Evolutionary conservation across 176 grass and related monocot species (phyloP), one percentile per base, ranked within the genome.

Genomic region (Carex parvula): DNA sequence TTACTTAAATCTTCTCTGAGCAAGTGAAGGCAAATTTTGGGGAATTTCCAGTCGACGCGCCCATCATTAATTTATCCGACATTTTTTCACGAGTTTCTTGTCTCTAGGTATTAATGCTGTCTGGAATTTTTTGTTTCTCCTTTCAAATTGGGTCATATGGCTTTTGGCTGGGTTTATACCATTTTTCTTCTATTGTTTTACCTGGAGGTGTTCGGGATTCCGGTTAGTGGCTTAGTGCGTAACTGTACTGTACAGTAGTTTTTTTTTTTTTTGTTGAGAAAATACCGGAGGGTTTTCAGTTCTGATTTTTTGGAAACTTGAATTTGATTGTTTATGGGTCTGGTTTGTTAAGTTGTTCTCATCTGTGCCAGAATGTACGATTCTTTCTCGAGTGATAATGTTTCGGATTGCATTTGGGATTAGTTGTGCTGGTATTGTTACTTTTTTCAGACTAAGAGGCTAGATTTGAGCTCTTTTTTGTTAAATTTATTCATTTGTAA

Each of bases 21-120:
- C 41, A 42, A 52, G 44, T 61, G 52, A 75, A 39, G n/a, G 16
- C 17, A 41, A 74, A 24, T 18, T 79, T 29, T 76, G 46, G 5
- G 30, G 66, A 29, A 87, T 10, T 63, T 62, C n/a, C 60, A 87
- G 5, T 68, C 17, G 46, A 81, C 84, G 78, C 60, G 79, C 65
- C 60, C 80, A 82, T 91, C 84, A 83, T 88, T 82, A 70, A 84
- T 79, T 72, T n/a, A 73, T 64, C 67, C 44, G 74, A 84, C 83
- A 58, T 88, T 85, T 68, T 68, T 72, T 89, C 84, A 90, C 90
- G 89, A 60, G 20, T 39, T 52, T 72, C 83, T 84, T 87, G 8
- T 48, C 84, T 69, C 59, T n/a, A 86, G 91, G 88, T 84, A 80
- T 93, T 91, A 90, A 87, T 89, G 89, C 77, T 55, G 6, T 48